Evolutionary conservation across 1,139 yeast genomes (phyloP), one percentile per base, ranked within the genome.

Genomic region (Sugiyamaella paludigena): DNA sequence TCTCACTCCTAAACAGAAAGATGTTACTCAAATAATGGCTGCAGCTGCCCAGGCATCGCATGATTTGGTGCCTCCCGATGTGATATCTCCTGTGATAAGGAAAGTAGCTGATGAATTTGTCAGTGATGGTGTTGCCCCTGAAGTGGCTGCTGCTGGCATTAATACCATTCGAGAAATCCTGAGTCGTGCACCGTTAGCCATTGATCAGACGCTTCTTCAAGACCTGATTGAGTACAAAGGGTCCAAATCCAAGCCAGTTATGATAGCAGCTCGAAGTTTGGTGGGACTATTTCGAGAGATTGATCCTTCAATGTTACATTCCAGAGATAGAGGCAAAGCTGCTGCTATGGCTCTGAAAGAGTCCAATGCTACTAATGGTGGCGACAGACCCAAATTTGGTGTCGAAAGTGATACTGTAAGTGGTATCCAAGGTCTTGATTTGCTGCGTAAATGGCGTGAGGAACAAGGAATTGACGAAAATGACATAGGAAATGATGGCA

Each of bases 71-170:
- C 98, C 99, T 30, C 98, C 98, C 1, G 98, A 94, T 66, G 80
- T 82, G 11, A 80, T 92, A 50, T 73, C 78, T 43, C 82, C 85
- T 43, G 81, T 92, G 57, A 84, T 92, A 8, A 79, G 96, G 52
- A 92, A 91, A 66, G 83, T 92, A 60, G 98, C 98, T 1, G 95
- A 92, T 69, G 98, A 94, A 69, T 92, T 92, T 63, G 97, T 92
- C 40, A 87, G 96, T 60, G 98, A 92, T 65, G 98, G 98, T 74
- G 98, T 92, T 35, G 89, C 98, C 9, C 84, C 96, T 24, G 97
- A 92, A 70, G 98, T 91, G 49, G 97, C 98, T 10, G 89, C 97
- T 44, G 98, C 98, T 2, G 99, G 99, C 62, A 76, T 92, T 56
- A 92, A 92, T 68, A 87, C 98, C 5, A 91, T 92, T 53, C 77